Conservation (phyloP, 176 grass and related monocot species). For the Aegilops umbellulata region DNA sequence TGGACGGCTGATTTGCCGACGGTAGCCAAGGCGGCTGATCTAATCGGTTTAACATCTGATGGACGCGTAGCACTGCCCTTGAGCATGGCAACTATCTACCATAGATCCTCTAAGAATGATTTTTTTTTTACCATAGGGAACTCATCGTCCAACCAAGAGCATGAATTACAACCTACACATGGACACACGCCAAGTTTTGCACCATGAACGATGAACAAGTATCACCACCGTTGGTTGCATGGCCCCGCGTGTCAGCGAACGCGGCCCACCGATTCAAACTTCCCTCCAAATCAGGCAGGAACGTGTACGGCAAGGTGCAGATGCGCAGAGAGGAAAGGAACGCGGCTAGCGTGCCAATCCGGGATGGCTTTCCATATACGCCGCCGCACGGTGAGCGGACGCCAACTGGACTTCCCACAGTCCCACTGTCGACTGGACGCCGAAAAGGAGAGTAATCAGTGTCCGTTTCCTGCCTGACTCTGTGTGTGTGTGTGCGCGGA, state of each 20-base stretch:
- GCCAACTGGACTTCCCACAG: constrained; percentile 28
- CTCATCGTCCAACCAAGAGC: not conserved
- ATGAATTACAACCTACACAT: not conserved
- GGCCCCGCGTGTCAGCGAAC: not conserved
- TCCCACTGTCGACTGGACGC: not conserved
- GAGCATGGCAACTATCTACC: too few relatives aligned
- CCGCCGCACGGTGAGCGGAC: not conserved
- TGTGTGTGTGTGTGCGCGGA: not conserved
- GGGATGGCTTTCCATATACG: constrained; percentile 35
- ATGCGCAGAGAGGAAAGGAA: not conserved
- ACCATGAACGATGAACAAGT: too few relatives aligned
- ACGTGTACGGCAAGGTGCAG: not conserved
- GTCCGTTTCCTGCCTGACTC: not conserved
- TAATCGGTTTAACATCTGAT: too few relatives aligned
- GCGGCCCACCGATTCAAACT: constrained; percentile 11
- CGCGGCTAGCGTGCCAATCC: not conserved
- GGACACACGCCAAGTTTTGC: not conserved
- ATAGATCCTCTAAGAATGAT: too few relatives aligned
- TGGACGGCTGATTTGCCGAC: too few relatives aligned
- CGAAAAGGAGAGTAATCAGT: constrained; percentile 31
- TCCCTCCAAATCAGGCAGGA: constrained; percentile 42
- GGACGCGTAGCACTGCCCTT: too few relatives aligned
- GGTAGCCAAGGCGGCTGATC: too few relatives aligned
- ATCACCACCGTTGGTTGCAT: too few relatives aligned
- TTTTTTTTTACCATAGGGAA: too few relatives aligned